phyloP scores from a whole-genome alignment of 1,139 yeast species.

The Sugiyamaella grinbergsii region DNA sequence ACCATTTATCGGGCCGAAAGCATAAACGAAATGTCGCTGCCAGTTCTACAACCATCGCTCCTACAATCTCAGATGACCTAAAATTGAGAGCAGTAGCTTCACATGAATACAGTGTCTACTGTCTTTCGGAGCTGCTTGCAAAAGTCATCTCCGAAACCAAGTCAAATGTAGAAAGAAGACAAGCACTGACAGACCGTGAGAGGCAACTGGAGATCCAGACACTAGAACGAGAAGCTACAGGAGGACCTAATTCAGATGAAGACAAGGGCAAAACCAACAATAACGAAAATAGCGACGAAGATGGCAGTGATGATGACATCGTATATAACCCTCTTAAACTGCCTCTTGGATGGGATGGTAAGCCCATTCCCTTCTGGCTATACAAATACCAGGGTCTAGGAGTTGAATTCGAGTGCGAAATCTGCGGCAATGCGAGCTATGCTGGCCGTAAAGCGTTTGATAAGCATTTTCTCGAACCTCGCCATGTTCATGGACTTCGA shows the following conservation, averaged over 20 bases:
- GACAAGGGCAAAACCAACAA: constrained; percentile 34
- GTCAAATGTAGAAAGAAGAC: constrained; percentile 63
- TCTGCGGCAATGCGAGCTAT: constrained; percentile 77
- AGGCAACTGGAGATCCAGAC: constrained; percentile 57
- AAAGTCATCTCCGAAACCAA: constrained; percentile 53
- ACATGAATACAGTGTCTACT: constrained; percentile 46
- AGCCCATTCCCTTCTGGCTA: constrained; percentile 92
- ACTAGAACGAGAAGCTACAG: constrained; percentile 44
- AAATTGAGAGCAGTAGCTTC: constrained; percentile 29
- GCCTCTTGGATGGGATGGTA: constrained; percentile 86
- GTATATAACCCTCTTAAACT: constrained; percentile 53
- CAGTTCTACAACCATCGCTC: constrained; percentile 18
- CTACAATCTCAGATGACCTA: constrained; percentile 19
- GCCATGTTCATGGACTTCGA: constrained; percentile 73
- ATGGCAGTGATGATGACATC: constrained; percentile 35
- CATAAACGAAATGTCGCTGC: constrained; percentile 60
- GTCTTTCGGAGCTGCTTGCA: constrained; percentile 45
- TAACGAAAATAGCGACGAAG: constrained; percentile 31
- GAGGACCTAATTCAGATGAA: constrained; percentile 23
- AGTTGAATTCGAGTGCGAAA: constrained; percentile 72
- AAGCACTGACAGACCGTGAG: constrained; percentile 76
- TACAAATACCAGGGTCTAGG: constrained; percentile 88
- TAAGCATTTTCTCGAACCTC: constrained; percentile 68
- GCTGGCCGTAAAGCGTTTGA: constrained; percentile 74
- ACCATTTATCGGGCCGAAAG: constrained; percentile 75